Evolutionary conservation across 129 eudicot species (phyloP), one percentile per base, ranked within the genome.

Genomic region (Flaveria sonorensis): DNA sequence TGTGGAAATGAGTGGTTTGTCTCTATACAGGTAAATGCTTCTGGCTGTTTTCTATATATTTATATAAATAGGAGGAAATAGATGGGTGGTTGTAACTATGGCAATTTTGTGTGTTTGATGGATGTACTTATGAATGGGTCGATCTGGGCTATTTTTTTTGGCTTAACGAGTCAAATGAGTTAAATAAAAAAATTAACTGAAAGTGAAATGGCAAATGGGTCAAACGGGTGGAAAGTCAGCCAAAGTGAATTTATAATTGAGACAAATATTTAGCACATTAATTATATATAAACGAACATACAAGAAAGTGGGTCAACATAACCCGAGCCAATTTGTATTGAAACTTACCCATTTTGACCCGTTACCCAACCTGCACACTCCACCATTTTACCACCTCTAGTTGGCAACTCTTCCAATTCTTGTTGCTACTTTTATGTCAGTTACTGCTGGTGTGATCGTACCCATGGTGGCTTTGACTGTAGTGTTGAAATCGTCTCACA

Each of bases 401-500:
- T 39, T 42, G 21, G 39, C 40, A n/a, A 45, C 19, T 50, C 30
- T 30, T 65, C 65, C 36, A 65, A 64, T 65, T 63, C 20, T 64
- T 48, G 36, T 26, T 79, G 43, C 15, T 74, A 71, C 72, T 65
- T 76, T 67, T 78, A 21, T 51, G 52, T 50, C 93, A 94, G 99
- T 80, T 94, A 82, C 82, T 94, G 99, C 78, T 71, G 83, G n/a
- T 94, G 99, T 86, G 97, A 91, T 81, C 88, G 97, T 56, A 82
- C 78, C 76, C 96, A 91, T 77, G 99, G 99, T 72, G 99, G 99
- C 65, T 87, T 91, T 70, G 99, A 94, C 75, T 94, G 99, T 71
- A 86, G 97, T 84, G 76, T 86, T 76, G 97, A 89, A 75, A 84
- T 94, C 18, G 96, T 91, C 51, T 87, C 99, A 13, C 96, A 66